Base-by-base conservation (phyloP, 805 yeast species). In the Ogataea kodamae region DNA sequence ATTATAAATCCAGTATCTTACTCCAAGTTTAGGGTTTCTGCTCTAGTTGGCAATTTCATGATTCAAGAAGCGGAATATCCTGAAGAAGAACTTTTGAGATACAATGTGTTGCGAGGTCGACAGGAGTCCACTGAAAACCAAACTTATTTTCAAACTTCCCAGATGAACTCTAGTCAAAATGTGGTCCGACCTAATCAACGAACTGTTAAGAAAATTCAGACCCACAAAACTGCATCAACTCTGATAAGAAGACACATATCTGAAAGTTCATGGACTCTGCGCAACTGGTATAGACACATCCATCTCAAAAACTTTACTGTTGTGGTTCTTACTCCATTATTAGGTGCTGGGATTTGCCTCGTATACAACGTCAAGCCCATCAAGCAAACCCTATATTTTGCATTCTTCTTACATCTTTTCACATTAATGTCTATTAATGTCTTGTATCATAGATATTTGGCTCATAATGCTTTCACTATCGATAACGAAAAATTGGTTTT, bases 401-500 rank as follows among this genome's bases (percentile, higher is more conserved):
- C 78, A 1, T 33, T 78, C 9, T 43, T 66, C 30, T 70, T 78
- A 52, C 86, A 84, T 56, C 47, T 66, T 13, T 50, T 75, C 38
- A 72, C 86, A 9, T 78, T 86, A 16, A 47, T 83, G n/a, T 76
- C 87, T 23, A 76, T 86, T 50, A 83, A 89, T 28, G 83, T 87
- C 10, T 85, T 94, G 3, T 86, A 87, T 62, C 96, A 86, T 55
- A 67, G 95, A 28, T 70, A 80, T 39, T 85, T 73, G 70, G 70
- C 94, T 2, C 86, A 78, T 54, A 65, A 78, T 24, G 52, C 82
- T 5, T 75, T 76, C 54, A 37, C 31, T 7, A 59, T 61, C 8
- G 70, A 73, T n/a, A 48, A 62, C 15, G 50, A 57, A 10, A 59
- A 67, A 3, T 42, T 84, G 20, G 72, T 71, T 37, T 39, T 68